These are phyloP conservation scores for Chrysoporthe deuterocubensis DNA, from an alignment of 2,329 filamentous ascomycete genomes.

Conservation along the genomic window DNA sequence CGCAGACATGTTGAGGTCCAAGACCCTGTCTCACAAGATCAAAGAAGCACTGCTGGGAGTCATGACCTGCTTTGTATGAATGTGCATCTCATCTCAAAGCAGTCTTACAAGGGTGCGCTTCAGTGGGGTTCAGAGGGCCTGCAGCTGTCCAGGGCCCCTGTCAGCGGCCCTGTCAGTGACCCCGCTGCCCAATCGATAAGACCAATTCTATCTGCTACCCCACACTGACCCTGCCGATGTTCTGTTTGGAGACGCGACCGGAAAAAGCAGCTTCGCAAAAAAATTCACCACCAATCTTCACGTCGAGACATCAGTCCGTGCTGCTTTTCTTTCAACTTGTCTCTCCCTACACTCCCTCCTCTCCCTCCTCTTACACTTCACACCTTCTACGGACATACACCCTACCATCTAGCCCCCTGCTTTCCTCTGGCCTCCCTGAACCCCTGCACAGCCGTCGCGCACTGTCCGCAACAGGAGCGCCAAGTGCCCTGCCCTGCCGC, in stretches of 20 bases:
- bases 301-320: not conserved
- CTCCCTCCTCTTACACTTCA: too few species aligned
- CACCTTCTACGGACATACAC: not conserved
- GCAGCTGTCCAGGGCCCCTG: not conserved
- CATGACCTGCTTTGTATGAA: too few species aligned
- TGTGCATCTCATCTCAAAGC: constrained; percentile 1
- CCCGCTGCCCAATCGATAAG: constrained; percentile 30
- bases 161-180: constrained; percentile 16
- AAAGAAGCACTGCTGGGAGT: not conserved
- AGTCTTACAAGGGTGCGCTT: constrained; percentile 1
- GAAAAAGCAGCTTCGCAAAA: constrained; percentile 27
- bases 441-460: not conserved
- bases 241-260: constrained; percentile 26
- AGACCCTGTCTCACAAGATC: not conserved
- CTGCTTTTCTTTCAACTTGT: constrained; percentile 1
- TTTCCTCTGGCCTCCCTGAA: not conserved
- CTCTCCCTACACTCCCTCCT: too few species aligned
- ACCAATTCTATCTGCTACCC: constrained; percentile 25
- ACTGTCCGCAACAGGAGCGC: not conserved
- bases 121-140: not conserved
- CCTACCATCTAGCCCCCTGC: not conserved
- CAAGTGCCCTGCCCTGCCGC: not conserved
- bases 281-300: constrained; percentile 23
- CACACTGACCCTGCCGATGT: constrained; percentile 22
- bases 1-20: constrained; percentile 33